Evolutionary conservation across 2,329 filamentous ascomycete genomes (phyloP), one percentile per base, ranked within the genome.

Genomic region (Fusarium avenaceum): DNA sequence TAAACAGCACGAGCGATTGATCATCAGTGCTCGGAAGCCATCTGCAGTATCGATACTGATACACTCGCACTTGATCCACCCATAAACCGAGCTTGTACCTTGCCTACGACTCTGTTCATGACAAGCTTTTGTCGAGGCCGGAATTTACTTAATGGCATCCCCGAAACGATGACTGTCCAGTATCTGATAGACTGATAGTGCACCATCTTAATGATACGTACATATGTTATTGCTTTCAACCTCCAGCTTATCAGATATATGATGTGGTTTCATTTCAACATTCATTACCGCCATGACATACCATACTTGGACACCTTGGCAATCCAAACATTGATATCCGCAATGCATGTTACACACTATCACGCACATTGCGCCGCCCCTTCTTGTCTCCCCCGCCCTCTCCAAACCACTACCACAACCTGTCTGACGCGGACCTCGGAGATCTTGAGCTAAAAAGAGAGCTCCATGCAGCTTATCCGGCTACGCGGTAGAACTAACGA

Each of bases 31-130:
- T 26, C 26, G 8, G 26, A 26, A 26, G 8, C 9, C 26, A 26
- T 26, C 26, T 26, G 3, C 26, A 26, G 26, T 7, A 19, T 43
- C 59, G 61, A 51, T 51, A 56, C 42, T 59, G 55, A 51, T 51
- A 56, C 42, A 64, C 40, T 50, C 42, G 47, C 42, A 57, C 48
- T 45, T 46, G 56, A 39, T 53, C 65, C 56, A 68, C 55, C 28
- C 40, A 30, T 32, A 42, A 48, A 57, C 14, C 38, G 26, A 68
- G 42, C 51, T 55, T 56, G 47, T 56, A 44, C 56, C 45, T 57
- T 45, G 30, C 26, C 65, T 54, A 67, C 44, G 52, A 67, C 52
- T 68, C 28, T 61, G 19, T 39, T 40, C 35, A 50, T 56, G 54
- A 59, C 46, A 59, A 48, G 38, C 50, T 55, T 65, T 52, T 32